Evolutionary conservation across 108 stramenopile genomes (phyloP).

Genomic region (Skeletonema tropicum): DNA sequence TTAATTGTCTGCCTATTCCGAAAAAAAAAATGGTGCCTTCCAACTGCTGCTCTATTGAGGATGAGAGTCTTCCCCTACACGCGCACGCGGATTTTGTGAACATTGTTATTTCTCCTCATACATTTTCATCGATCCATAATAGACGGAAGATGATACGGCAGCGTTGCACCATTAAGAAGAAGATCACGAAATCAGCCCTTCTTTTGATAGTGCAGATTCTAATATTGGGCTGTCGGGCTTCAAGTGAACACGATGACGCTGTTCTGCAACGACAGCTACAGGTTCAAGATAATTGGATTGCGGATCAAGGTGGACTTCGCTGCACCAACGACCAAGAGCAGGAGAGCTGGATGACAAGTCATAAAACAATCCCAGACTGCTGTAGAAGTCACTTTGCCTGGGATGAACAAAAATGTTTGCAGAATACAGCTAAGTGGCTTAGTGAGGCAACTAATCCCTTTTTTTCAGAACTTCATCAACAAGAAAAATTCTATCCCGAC

Average conservation of each 20-base stretch:
- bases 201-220: background rate
- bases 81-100: background rate
- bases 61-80: background rate
- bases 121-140: background rate
- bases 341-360: background rate
- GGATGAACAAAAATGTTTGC: background rate
- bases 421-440: background rate
- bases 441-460: background rate
- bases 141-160: background rate
- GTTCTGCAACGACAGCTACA: background rate
- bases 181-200: background rate
- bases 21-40: background rate
- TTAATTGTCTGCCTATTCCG: no score
- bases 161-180: background rate
- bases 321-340: background rate
- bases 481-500: background rate
- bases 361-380: background rate
- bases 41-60: background rate
- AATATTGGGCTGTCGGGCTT: background rate
- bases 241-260: background rate
- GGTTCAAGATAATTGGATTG: background rate
- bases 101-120: background rate
- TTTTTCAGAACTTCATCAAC: no score
- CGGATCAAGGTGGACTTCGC: background rate
- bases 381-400: background rate